phyloP scores from a whole-genome alignment of 495 filamentous ascomycete species.

The Penicillium pancosmium region DNA sequence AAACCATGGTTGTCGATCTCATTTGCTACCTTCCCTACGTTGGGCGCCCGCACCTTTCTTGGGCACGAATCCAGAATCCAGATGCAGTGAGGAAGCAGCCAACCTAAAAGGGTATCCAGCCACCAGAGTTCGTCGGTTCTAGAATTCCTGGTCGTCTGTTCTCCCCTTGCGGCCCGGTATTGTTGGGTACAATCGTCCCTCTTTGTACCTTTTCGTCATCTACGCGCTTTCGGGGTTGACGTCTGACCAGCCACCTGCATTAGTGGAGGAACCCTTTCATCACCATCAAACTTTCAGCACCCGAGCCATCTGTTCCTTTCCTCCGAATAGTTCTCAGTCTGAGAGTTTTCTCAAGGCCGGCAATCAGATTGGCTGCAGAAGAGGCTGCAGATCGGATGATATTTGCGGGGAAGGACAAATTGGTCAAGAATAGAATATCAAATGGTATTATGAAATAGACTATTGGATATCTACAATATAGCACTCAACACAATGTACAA shows the following conservation, averaged over 20 bases:
- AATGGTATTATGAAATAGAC: neutral
- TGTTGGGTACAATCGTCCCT: constrained; percentile 1
- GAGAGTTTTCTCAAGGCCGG: neutral
- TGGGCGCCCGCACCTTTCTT: constrained; percentile 28
- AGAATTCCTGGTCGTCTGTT: constrained; percentile 1
- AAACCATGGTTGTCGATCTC: neutral
- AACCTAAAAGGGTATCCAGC: constrained; percentile 20
- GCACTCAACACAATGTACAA: too few relatives aligned
- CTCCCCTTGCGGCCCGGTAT: neutral
- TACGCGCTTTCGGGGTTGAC: neutral
- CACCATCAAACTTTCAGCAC: neutral
- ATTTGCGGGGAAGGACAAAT: constrained; percentile 1
- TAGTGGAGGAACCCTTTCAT: neutral
- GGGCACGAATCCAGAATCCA: constrained; percentile 25
- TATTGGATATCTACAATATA: neutral
- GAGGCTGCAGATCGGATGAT: constrained; percentile 12
- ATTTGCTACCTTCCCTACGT: constrained; percentile 26
- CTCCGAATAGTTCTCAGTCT: neutral
- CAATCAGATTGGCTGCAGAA: constrained; percentile 9
- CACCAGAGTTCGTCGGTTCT: constrained; percentile 5
- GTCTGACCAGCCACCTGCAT: neutral
- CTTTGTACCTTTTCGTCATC: neutral
- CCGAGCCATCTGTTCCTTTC: neutral
- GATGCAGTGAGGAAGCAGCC: constrained; percentile 18
- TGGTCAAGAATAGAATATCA: constrained; percentile 10